A percentile compares a stretch with the other conserved stretches of the same genome.
phyloP scores from a whole-genome alignment of 306 rosid species.

The Prunus fruticosa region DNA sequence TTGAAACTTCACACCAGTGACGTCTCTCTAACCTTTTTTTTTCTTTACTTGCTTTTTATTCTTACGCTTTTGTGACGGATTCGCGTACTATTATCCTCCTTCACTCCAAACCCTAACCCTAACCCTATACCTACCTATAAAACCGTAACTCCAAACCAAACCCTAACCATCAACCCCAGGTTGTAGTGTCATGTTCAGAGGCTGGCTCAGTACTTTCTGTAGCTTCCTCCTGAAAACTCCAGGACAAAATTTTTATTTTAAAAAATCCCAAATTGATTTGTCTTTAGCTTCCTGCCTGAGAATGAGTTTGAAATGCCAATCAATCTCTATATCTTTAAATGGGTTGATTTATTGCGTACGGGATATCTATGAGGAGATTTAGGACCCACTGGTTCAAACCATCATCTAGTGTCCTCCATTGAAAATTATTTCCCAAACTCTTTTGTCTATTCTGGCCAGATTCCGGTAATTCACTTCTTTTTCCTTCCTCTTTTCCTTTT shows the following conservation, averaged over 20 bases:
- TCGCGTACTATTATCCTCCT: conserved; percentile 31
- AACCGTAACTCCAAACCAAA: not conserved
- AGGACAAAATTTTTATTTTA: not conserved
- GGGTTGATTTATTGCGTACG: conserved; percentile 19
- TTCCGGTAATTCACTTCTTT: not conserved
- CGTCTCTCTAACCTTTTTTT: conserved; percentile 35
- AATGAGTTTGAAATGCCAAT: not conserved
- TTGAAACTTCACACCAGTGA: conserved; percentile 28
- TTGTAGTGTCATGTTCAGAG: not conserved
- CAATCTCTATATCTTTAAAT: conserved; percentile 1
- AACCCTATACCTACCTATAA: conserved; percentile 9
- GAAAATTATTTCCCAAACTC: conserved; percentile 11
- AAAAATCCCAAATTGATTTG: not conserved
- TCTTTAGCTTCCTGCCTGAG: not conserved
- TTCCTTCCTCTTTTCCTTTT: not conserved
- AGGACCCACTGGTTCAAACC: conserved; percentile 47
- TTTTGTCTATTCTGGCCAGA: conserved; percentile 14
- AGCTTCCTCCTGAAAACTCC: not conserved
- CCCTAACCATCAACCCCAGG: not conserved
- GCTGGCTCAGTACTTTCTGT: not conserved
- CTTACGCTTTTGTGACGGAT: conserved; percentile 45
- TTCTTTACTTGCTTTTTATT: conserved; percentile 25
- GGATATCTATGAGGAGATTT: conserved; percentile 35
- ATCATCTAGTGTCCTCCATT: conserved; percentile 16
- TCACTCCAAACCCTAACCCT: conserved; percentile 26